Evolutionary conservation across 257 asterid species (phyloP).

Genomic region (Orobanche coerulescens): DNA sequence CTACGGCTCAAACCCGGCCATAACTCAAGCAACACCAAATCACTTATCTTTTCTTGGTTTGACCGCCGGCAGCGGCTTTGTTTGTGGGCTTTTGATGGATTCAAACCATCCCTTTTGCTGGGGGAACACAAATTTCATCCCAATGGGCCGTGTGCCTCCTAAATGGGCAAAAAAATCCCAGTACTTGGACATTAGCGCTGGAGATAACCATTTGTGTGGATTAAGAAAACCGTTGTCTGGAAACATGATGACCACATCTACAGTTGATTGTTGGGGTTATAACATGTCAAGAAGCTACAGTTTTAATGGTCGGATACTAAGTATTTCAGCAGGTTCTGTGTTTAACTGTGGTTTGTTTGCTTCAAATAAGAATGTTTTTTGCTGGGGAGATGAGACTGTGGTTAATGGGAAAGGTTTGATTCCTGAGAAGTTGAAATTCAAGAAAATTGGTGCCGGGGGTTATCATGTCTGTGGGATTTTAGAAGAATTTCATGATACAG

Average conservation of each 20-base stretch:
- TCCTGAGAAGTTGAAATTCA: constrained; percentile 45
- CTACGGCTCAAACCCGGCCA: constrained; percentile 66
- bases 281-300: constrained; percentile 63
- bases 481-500: constrained; percentile 44
- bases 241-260: constrained; percentile 43
- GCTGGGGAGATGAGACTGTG: constrained; percentile 90
- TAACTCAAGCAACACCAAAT: constrained; percentile 52
- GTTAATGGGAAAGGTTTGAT: constrained; percentile 46
- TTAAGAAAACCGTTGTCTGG: constrained; percentile 71
- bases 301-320: constrained; percentile 70
- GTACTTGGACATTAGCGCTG: constrained; percentile 77
- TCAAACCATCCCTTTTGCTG: constrained; percentile 71
- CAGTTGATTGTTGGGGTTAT: constrained; percentile 93
- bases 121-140: constrained; percentile 65
- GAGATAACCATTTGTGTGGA: constrained; percentile 85
- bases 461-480: constrained; percentile 85
- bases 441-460: constrained; percentile 83
- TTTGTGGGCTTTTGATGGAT: constrained; percentile 62
- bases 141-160: constrained; percentile 56
- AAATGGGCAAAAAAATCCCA: constrained; percentile 43
- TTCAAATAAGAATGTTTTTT: constrained; percentile 60
- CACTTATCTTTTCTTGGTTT: constrained; percentile 49
- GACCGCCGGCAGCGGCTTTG: constrained; percentile 75
- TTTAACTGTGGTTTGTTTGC: constrained; percentile 74
- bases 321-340: constrained; percentile 82